phyloP scores from a whole-genome alignment of 345 rosid genomes.

The Camelina hispida region DNA sequence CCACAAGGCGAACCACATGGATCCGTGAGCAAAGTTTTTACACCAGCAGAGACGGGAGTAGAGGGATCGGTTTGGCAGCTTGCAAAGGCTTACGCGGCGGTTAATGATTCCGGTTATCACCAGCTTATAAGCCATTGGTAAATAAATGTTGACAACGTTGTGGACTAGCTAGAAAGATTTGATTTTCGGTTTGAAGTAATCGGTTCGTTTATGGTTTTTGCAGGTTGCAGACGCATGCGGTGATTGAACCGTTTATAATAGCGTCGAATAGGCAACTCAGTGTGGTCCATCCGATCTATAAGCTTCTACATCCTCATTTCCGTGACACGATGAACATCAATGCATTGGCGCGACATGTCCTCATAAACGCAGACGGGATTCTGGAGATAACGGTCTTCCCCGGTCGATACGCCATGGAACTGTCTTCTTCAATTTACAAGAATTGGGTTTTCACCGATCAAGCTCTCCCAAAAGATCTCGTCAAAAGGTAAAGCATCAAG shows the following conservation, averaged over 20 bases:
- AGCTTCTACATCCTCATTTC: constrained; percentile 89
- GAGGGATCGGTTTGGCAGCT: constrained; percentile 83
- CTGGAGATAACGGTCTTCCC: constrained; percentile 85
- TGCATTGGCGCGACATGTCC: constrained; percentile 81
- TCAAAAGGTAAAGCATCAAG: constrained; percentile 59
- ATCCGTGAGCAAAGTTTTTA: constrained; percentile 73
- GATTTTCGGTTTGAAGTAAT: not conserved
- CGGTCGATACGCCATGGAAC: constrained; percentile 72
- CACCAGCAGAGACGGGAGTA: constrained; percentile 64
- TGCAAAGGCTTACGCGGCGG: constrained; percentile 89
- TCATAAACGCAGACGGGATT: constrained; percentile 80
- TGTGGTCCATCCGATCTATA: constrained; percentile 82
- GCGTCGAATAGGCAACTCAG: constrained; percentile 86
- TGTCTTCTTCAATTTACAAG: constrained; percentile 73
- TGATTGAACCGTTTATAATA: constrained; percentile 83
- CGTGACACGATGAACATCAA: constrained; percentile 93
- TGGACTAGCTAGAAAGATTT: not conserved
- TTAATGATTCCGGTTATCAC: constrained; percentile 91
- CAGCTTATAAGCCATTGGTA: constrained; percentile 96
- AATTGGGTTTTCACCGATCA: constrained; percentile 83
- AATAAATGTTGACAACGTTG: constrained; percentile 12
- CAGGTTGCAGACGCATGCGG: constrained; percentile 90
- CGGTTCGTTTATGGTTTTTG: not conserved
- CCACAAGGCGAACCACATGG: constrained; percentile 75
- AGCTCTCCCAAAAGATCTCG: constrained; percentile 78